Evolutionary conservation across 768 basidiomycete species (phyloP), one percentile per base, ranked within the genome.

Genomic region (Galerina sulciceps): DNA sequence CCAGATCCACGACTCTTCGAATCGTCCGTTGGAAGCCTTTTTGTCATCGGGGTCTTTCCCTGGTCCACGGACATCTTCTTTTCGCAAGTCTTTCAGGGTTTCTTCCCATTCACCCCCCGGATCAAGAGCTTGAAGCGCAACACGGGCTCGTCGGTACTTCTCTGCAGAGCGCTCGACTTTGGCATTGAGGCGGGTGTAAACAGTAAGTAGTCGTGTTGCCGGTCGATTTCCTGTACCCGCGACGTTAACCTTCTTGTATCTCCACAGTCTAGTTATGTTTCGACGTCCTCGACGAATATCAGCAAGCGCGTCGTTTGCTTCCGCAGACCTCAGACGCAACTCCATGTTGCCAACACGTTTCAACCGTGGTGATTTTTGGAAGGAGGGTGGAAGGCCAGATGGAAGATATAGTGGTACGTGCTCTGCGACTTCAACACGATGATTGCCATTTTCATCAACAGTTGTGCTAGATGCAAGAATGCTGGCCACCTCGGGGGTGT

Each of bases 1-100:
- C 69, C 71, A 71, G 2, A 72, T 72, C 70, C 69, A 72, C 0
- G 60, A 68, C 4, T 50, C 47, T n/a, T 53, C 56, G 20, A 35
- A 58, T 0, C 47, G 40, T 1, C 59, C 53, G 10, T 56, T 60
- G 4, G 51, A 44, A 4, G 43, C 44, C 6, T 31, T 40, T 6
- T 8, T 40, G 15, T 8, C 43, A 4, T 44, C 13, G 15, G 23
- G 9, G 3, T 53, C 41, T 37, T 53, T 63, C 10, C 59, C 65
- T 10, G 64, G 66, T 4, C 67, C 65, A 4, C 54, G 10, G 9
- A 70, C 49, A 26, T 70, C 62, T 1, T 46, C 57, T 5, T 54
- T 38, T 2, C 48, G 13, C 5, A 70, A 52, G 2, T 60, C 59
- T 31, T 52, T 40, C 2, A 67, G 42, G 0, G 43, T 46, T 26